phyloP scores from a whole-genome alignment of 768 basidiomycete genomes.

The Multifurca ochricompacta region DNA sequence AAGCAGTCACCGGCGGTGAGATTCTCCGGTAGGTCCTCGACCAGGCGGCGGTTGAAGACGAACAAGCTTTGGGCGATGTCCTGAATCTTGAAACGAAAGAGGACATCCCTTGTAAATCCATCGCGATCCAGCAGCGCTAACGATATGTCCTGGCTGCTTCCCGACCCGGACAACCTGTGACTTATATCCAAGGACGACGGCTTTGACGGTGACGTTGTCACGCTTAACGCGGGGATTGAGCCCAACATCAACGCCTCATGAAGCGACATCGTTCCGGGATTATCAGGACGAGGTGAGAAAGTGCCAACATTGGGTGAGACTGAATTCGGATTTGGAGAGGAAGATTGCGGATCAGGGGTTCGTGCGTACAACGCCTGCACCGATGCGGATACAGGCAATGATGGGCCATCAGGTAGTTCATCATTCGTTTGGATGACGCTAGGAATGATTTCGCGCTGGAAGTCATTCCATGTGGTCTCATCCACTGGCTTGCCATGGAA shows the following conservation, averaged over 20 bases:
- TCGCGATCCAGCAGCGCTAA: constrained; percentile 52
- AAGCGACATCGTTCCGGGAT: constrained; percentile 8
- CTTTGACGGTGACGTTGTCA: constrained; percentile 1
- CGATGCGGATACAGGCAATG: constrained; percentile 39
- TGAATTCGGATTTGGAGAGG: constrained; percentile 17
- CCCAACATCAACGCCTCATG: constrained; percentile 6
- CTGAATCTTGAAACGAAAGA: constrained; percentile 54
- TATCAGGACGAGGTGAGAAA: constrained; percentile 23
- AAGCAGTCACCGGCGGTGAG: constrained; percentile 37
- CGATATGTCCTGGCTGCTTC: constrained; percentile 26
- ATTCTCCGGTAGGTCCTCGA: constrained; percentile 44
- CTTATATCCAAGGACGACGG: constrained; percentile 22
- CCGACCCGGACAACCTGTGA: constrained; percentile 18
- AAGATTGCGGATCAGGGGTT: constrained; percentile 34
- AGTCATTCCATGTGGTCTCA: constrained; percentile 46
- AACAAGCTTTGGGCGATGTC: constrained; percentile 57
- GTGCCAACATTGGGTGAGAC: constrained; percentile 29
- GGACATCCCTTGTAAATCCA: constrained; percentile 59
- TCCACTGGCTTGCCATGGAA: constrained; percentile 51
- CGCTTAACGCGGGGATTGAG: neutral
- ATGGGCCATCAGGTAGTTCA: constrained; percentile 21
- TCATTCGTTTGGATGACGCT: constrained; percentile 24
- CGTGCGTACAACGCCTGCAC: constrained; percentile 46
- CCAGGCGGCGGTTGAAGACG: constrained; percentile 45
- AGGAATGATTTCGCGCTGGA: constrained; percentile 46